These are phyloP conservation scores for Hymenoscyphus infarciens DNA, from an alignment of 2,329 filamentous ascomycete species.

Conservation along the genomic window DNA sequence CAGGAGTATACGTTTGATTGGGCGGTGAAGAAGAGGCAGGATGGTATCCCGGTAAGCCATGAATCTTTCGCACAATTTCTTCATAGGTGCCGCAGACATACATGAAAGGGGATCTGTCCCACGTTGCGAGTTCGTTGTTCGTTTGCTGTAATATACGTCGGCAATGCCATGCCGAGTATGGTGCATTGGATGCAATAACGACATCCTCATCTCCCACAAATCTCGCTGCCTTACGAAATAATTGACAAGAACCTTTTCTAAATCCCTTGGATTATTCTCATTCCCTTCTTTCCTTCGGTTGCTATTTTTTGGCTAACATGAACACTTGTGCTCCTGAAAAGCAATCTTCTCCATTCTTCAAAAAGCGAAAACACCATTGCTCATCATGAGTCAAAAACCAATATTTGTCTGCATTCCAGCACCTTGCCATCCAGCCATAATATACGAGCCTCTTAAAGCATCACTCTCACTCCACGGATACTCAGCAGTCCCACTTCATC, in stretches of 20 bases:
- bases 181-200: neutral
- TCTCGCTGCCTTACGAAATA: neutral
- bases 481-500: constrained; percentile 33
- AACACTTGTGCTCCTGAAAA: neutral
- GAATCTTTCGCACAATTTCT: neutral
- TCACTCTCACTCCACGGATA: constrained; percentile 34
- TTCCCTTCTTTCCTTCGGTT: neutral
- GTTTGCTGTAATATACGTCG: neutral
- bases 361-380: constrained; percentile 21
- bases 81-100: constrained; percentile 12
- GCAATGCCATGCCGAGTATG: neutral
- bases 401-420: constrained; percentile 41
- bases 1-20: constrained; percentile 5
- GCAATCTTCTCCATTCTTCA: constrained; percentile 3
- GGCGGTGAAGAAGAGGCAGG: constrained; percentile 5
- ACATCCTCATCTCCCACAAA: neutral
- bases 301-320: neutral
- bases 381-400: constrained; percentile 25
- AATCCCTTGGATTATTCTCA: neutral
- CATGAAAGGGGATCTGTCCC: constrained; percentile 7
- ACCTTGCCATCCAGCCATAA: constrained; percentile 38
- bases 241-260: neutral
- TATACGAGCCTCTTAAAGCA: constrained; percentile 37
- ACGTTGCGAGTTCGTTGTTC: neutral
- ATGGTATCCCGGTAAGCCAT: constrained; percentile 6